These are phyloP conservation scores for Halteria grandinella DNA, from an alignment of 73 alveolate species.

Conservation along the genomic window DNA sequence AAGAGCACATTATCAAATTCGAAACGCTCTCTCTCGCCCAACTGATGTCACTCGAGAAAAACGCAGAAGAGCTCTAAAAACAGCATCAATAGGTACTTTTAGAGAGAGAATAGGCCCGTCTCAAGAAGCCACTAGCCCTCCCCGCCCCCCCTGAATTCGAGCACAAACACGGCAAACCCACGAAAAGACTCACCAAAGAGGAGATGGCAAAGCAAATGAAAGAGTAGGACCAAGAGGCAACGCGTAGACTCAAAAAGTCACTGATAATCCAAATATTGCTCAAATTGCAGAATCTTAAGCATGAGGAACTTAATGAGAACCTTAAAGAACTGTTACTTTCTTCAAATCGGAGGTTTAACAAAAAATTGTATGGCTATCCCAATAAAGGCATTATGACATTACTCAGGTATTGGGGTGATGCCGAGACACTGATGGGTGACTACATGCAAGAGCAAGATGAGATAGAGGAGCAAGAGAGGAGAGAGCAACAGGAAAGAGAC, in stretches of 20 bases:
- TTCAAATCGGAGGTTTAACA: conserved; percentile 66
- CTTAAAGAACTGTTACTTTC: conserved; percentile 75
- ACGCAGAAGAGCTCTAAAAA: conserved; percentile 47
- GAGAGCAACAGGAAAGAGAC: conserved; percentile 41
- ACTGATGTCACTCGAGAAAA: conserved; percentile 76
- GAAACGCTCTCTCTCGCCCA: conserved; percentile 71
- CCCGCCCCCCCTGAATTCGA: conserved; percentile 32
- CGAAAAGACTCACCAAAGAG: conserved; percentile 29
- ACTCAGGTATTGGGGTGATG: conserved; percentile 83
- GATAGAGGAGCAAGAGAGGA: conserved; percentile 27
- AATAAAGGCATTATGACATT: conserved; percentile 79
- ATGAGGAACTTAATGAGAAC: conserved; percentile 71
- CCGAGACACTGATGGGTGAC: conserved; percentile 62
- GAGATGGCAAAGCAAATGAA: conserved; percentile 36
- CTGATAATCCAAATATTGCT: conserved; percentile 61
- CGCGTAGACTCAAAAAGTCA: conserved; percentile 59
- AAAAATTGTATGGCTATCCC: conserved; percentile 57
- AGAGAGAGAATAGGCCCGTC: conserved; percentile 11
- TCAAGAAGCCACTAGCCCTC: conserved; percentile 28
- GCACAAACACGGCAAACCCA: neutral
- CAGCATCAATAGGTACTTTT: conserved; percentile 7
- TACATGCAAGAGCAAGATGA: conserved; percentile 52
- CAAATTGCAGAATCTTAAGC: conserved; percentile 58
- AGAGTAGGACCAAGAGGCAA: conserved; percentile 59
- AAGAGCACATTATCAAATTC: conserved; percentile 82